These are phyloP conservation scores for Solanum clarkiae DNA, from an alignment of 257 asterid genomes.

Conservation along the genomic window DNA sequence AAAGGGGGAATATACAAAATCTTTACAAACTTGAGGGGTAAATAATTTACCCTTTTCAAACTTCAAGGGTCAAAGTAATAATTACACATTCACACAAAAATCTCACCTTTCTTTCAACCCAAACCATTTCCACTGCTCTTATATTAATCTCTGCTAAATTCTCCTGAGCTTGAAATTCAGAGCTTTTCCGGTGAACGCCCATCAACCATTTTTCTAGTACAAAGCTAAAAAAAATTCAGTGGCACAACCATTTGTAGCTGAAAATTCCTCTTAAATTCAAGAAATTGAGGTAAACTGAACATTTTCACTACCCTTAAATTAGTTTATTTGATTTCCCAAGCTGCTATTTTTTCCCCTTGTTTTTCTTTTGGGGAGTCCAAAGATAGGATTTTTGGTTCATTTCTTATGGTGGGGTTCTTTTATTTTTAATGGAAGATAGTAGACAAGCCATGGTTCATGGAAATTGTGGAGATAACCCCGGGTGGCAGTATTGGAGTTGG, in stretches of 20 bases:
- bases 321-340: not conserved
- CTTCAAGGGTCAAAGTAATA: not conserved
- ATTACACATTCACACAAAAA: not conserved
- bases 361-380: not conserved
- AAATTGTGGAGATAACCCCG: not conserved
- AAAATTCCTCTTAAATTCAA: not conserved
- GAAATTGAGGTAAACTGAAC: not conserved
- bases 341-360: not conserved
- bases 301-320: not conserved
- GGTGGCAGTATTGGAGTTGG: no score
- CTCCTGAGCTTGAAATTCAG: not conserved
- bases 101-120: not conserved
- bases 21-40: not conserved
- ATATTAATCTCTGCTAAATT: not conserved
- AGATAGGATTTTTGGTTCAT: not conserved
- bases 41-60: not conserved
- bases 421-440: not conserved
- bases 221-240: not conserved
- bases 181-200: not conserved
- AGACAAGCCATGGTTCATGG: not conserved
- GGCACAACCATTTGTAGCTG: not conserved
- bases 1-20: not conserved
- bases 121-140: not conserved
- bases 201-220: not conserved
- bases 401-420: not conserved